A percentile compares a stretch with the other conserved stretches of the same genome.
phyloP scores from a whole-genome alignment of 805 yeast genomes.

The Kuraishia cidri region DNA sequence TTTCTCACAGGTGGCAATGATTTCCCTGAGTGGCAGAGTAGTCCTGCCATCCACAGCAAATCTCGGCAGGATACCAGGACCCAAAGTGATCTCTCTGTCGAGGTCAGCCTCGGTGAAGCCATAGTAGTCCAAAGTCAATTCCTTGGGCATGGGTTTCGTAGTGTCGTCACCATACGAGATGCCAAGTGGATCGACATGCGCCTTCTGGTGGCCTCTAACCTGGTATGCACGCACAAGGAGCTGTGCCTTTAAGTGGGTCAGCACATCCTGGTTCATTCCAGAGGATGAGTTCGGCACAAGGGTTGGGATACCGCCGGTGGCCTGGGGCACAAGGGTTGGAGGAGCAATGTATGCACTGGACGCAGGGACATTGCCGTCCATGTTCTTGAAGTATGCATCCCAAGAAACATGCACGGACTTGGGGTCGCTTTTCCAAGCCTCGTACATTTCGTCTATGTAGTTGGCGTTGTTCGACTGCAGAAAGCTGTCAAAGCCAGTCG shows the following conservation, averaged over 20 bases:
- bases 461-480: constrained; percentile 78
- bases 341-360: constrained; percentile 82
- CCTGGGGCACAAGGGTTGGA: constrained; percentile 79
- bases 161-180: constrained; percentile 72
- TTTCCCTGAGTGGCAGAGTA: constrained; percentile 67
- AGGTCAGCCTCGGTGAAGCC: constrained; percentile 86
- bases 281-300: constrained; percentile 34
- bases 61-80: constrained; percentile 96
- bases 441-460: constrained; percentile 97
- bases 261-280: constrained; percentile 51
- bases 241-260: constrained; percentile 90
- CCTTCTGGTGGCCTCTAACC: constrained; percentile 96
- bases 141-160: constrained; percentile 55
- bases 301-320: constrained; percentile 67
- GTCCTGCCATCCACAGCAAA: constrained; percentile 58
- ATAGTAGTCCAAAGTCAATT: constrained; percentile 85
- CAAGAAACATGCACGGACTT: constrained; percentile 88
- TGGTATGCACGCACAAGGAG: constrained; percentile 96
- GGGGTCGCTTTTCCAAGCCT: constrained; percentile 90
- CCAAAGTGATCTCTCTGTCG: constrained; percentile 76
- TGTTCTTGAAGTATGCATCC: constrained; percentile 93
- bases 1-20: constrained; percentile 69
- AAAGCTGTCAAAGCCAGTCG: constrained; percentile 64
- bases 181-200: constrained; percentile 91
- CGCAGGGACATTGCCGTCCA: constrained; percentile 66